phyloP scores from a whole-genome alignment of 106 monocot genomes.

The Ottelia alismoides region DNA sequence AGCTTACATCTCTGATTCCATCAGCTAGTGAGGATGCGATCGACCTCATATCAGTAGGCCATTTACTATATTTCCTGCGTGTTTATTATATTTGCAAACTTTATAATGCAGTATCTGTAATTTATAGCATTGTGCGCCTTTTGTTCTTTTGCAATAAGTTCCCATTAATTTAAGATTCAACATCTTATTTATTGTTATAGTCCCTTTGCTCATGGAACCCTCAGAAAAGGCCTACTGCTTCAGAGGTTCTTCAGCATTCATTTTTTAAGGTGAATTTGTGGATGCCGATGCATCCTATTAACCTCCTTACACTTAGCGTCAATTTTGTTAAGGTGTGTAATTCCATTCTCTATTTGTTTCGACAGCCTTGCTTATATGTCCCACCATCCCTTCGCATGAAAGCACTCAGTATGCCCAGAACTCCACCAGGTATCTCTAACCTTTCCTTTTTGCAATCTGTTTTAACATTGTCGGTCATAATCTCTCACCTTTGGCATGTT shows the following conservation, averaged over 20 bases:
- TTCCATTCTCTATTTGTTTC: too few relatives aligned
- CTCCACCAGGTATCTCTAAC: constrained; percentile 39
- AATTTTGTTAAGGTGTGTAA: too few relatives aligned
- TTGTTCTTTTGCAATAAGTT: not conserved
- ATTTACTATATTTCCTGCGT: not conserved
- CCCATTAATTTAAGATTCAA: not conserved
- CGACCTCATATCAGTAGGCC: constrained; percentile 31
- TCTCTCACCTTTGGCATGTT: not conserved
- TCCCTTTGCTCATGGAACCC: constrained; percentile 49
- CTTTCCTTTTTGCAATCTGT: not conserved
- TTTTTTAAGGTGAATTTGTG: constrained; percentile 22
- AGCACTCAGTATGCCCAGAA: constrained; percentile 15
- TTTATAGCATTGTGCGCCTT: not conserved
- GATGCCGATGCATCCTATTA: not conserved
- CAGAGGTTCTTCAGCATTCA: constrained; percentile 32
- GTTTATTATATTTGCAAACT: not conserved
- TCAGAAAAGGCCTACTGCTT: constrained; percentile 29
- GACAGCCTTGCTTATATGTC: constrained; percentile 33
- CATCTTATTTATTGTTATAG: constrained; percentile 8
- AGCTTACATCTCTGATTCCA: constrained; percentile 21
- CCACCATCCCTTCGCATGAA: constrained; percentile 39
- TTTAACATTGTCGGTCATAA: not conserved
- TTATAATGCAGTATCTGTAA: not conserved
- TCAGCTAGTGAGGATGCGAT: constrained; percentile 44
- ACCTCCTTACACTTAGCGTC: too few relatives aligned